Evolutionary conservation across 2,329 filamentous ascomycete genomes (phyloP), one percentile per base, ranked within the genome.

Genomic region (Epichloe baconii): DNA sequence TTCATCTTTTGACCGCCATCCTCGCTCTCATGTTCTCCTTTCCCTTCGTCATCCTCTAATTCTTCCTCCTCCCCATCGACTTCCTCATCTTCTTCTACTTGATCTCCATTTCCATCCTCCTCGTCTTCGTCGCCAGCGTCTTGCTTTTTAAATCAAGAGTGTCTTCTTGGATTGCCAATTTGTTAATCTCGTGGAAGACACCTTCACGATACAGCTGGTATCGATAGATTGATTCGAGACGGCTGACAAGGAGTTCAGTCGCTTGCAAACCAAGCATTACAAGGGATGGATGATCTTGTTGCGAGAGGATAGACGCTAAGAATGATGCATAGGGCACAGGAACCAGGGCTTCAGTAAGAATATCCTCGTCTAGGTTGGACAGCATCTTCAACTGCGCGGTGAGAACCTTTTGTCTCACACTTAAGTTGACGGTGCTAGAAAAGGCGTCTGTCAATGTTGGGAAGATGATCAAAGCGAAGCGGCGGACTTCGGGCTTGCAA

Each of bases 141-240:
- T 35, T 48, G 41, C 26, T 50, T 50, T 47, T 41, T 14, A 48
- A 19, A 34, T 48, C 50, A n/a, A 17, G 40, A 44, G 44, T 47
- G 8, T 66, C 59, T 48, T 77, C 71, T 48, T 73, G 66, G 48
- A 69, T 75, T 1, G 88, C 84, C 35, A 98, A 73, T 62, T 89
- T 91, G 34, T 82, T 77, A 48, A 98, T 94, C 65, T 98, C 91
- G 2, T 85, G 77, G 58, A 97, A 90, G 43, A 98, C 93, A 37
- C 93, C 93, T 69, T 98, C 94, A 0, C 93, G 86, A 63, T 98
- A 95, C 59, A 98, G 91, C 60, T 98, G 94, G 61, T 96, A 95
- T 26, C 88, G 83, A 63, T 98, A 98, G 34, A 97, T 86, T 21
- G 83, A 77, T 55, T 90, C 88, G 5, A 98, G 73, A 17, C 94